Conservation (phyloP, 257 asterid species). For the Solanum dulcamara region DNA sequence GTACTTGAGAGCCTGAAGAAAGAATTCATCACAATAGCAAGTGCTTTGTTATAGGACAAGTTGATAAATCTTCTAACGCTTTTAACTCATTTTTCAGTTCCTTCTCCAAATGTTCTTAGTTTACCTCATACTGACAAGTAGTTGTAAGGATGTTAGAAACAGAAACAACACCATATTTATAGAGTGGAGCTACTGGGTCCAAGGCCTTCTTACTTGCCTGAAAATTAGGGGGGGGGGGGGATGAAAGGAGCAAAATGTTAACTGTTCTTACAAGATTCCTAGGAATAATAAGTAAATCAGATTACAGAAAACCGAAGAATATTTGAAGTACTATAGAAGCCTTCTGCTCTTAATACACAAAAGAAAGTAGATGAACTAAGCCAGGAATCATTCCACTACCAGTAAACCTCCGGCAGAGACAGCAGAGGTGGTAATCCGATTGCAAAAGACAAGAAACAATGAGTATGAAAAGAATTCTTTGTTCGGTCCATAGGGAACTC, state of each 20-base stretch:
- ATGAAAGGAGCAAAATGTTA: neutral
- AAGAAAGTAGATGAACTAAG: neutral
- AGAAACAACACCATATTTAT: conserved; percentile 72
- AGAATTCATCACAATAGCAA: conserved; percentile 1
- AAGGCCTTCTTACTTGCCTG: conserved; percentile 72
- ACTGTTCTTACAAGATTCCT: neutral
- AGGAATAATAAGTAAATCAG: neutral
- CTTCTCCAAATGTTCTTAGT: neutral
- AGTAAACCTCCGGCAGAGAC: conserved; percentile 74
- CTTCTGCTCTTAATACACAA: neutral
- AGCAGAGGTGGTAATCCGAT: conserved; percentile 91
- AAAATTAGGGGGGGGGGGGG: neutral
- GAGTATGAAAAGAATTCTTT: conserved; percentile 77
- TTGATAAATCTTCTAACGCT: neutral
- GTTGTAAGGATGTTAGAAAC: conserved; percentile 92
- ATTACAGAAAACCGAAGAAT: neutral
- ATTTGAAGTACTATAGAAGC: neutral
- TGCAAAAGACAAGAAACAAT: conserved; percentile 93
- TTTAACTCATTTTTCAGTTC: neutral
- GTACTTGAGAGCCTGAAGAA: conserved; percentile 91
- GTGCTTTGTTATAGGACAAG: neutral
- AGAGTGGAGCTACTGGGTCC: conserved; percentile 95
- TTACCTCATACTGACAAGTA: conserved; percentile 96
- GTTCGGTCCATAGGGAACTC: conserved; percentile 84
- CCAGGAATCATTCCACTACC: conserved; percentile 35